These are phyloP conservation scores for Triticum timopheevii DNA, from an alignment of 176 grass and related monocot genomes.

Conservation along the genomic window DNA sequence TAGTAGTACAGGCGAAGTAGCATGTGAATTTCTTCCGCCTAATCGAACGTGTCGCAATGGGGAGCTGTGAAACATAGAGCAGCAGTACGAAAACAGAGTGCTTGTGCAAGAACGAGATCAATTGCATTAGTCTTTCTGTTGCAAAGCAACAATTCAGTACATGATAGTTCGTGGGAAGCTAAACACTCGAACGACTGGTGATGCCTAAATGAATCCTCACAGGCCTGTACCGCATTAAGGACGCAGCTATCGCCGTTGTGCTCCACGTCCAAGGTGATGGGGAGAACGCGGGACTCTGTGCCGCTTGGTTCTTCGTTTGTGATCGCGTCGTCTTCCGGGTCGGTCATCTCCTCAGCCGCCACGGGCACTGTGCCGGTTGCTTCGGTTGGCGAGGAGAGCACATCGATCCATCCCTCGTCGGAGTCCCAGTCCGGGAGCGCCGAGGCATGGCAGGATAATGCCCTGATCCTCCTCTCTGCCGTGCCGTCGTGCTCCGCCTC, in stretches of 20 bases:
- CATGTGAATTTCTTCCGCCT: too few species aligned
- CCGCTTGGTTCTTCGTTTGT: not conserved
- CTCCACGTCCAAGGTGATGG: not conserved
- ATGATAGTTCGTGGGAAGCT: not conserved
- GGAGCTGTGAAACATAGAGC: not conserved
- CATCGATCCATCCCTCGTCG: not conserved
- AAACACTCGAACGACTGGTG: not conserved
- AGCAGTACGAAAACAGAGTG: too few species aligned
- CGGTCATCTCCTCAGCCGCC: not conserved
- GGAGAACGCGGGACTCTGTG: not conserved
- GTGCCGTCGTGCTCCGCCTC: not conserved
- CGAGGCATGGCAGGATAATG: not conserved
- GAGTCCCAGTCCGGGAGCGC: not conserved
- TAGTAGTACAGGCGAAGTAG: too few species aligned
- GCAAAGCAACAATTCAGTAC: not conserved
- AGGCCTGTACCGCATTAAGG: not conserved
- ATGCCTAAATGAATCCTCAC: not conserved
- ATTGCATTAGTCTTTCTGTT: conserved; percentile 2
- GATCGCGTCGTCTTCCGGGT: not conserved
- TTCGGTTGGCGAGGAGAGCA: not conserved
- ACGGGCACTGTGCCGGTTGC: too few species aligned
- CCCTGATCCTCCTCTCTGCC: not conserved
- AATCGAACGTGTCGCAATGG: not conserved
- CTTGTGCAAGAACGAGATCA: not conserved
- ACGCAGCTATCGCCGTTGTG: not conserved